Evolutionary conservation across 1,139 yeast species (phyloP), one percentile per base, ranked within the genome.

Genomic region (Suhomyces chickasaworum): DNA sequence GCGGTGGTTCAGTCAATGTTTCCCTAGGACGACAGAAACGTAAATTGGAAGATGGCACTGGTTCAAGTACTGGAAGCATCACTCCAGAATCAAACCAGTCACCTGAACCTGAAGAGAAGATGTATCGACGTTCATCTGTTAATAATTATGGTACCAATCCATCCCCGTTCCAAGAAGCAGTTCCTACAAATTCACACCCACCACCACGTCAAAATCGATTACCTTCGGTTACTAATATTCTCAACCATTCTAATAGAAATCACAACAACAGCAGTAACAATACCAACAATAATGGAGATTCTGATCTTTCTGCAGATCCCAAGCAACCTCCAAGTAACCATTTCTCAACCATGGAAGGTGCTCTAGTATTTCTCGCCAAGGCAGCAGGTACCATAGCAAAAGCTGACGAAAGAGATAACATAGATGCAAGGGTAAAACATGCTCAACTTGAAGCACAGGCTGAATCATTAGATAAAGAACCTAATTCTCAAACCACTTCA

Each of bases 321-420:
- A 37, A 38, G 8, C 48, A 41, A 18, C 18, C 41, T 13, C 58
- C 44, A 13, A 41, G 39, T n/a, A 55, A 53, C 32, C 64, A 60
- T 25, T 61, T 61, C 43, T 58, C 85, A 6, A 80, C 84, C 57
- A 72, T 73, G 75, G 86, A 81, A 57, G 85, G 84, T 10, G 88
- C 91, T 0, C 68, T 86, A 50, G 85, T 81, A 23, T 86, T 83
- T 58, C 63, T 86, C 27, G 91, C 93, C 3, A 83, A 83, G 51
- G 88, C 89, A 0, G 91, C 91, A 0, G 91, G 90, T 0, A 75
- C 80, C 4, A 82, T 84, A 22, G 87, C 90, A 4, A 74, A 78
- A 49, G 84, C 85, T 2, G 88, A 82, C 55, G 83, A 75, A 49
- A 67, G 86, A 51, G 87, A 85, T 58, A 72, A 85, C 35, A 80